Base-by-base conservation (phyloP, 2,329 filamentous ascomycete genomes). In the Niveomyces coronatus region DNA sequence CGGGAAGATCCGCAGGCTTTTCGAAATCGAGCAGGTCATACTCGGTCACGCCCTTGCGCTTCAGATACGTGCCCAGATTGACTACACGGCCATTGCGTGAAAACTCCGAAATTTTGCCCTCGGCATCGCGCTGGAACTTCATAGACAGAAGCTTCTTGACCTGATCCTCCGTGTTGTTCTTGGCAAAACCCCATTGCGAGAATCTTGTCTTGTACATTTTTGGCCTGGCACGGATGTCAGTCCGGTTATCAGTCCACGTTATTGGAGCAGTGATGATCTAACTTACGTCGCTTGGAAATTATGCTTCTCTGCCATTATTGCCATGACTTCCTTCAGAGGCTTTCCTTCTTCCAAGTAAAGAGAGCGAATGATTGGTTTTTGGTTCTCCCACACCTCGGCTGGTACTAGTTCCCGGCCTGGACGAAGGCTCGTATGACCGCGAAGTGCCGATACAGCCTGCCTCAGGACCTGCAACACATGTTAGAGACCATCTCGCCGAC, bases 181-280 rank as follows among this genome's bases (percentile, higher is more conserved):
- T 71, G 28, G 67, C 67, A 44, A 71, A 71, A 0, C 67, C 67
- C 68, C 68, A 71, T 44, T 70, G 66, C 11, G 68, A 68, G 47
- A 71, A 71, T 17, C 68, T 57, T n/a, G 67, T 70, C 48, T 71
- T 71, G 51, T 71, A 71, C 68, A 71, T 71, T 45, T 70, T 69
- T 14, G 68, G 65, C 14, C 68, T 71, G 34, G 4, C 16, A 20
- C 9, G 20, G n/a, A n/a, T 30, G 44, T 53, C 34, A 55, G 49
- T 29, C 18, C 9, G 16, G n/a, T 14, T 13, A 14, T 18, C 30
- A 9, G 5, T 22, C 15, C 13, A 9, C 16, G 17, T 23, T n/a
- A 15, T 19, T 10, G 22, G 22, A 9, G 23, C 7, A 16, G 31
- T 24, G 54, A n/a, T n/a, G n/a, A 14, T 17, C 5, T 14, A 4